These are phyloP conservation scores for Chaetothyriales sp. DNA, from an alignment of 2,329 filamentous ascomycete genomes.

Conservation along the genomic window DNA sequence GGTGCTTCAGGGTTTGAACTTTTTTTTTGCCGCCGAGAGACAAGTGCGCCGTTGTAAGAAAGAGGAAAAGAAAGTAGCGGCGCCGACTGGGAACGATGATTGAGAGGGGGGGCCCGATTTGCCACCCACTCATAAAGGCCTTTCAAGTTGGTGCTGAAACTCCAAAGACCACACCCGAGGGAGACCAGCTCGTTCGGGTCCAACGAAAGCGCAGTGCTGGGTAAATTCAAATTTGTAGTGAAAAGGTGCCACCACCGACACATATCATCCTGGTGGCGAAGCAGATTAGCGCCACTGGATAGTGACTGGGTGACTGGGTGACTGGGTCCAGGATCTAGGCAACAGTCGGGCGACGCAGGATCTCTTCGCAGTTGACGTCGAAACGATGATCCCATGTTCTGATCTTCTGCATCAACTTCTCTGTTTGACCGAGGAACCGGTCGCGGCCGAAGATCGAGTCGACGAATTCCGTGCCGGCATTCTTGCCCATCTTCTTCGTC, in stretches of 20 bases:
- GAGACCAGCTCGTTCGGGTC: not conserved
- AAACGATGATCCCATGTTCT: conserved; percentile 85
- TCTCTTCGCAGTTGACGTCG: conserved; percentile 88
- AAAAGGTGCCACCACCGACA: not conserved
- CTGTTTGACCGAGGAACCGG: conserved; percentile 73
- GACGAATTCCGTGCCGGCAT: conserved; percentile 87
- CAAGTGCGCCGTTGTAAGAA: not conserved
- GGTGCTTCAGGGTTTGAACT: not conserved
- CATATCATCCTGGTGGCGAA: not conserved
- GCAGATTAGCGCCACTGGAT: not conserved
- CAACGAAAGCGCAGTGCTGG: not conserved
- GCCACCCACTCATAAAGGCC: not conserved
- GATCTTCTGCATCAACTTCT: conserved; percentile 81
- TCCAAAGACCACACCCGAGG: not conserved
- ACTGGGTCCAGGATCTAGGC: conserved; percentile 5
- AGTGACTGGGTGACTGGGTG: not conserved
- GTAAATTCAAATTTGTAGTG: not conserved
- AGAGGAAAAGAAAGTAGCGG: not conserved
- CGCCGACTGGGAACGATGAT: not conserved
- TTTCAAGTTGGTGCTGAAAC: not conserved
- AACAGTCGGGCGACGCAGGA: conserved; percentile 44
- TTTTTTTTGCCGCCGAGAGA: not conserved
- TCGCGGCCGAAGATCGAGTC: conserved; percentile 89
- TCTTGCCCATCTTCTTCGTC: conserved; percentile 68
- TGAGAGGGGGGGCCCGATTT: not conserved